Percentiles rank a stretch among this genome's conserved stretches.
phyloP scores from a whole-genome alignment of 495 filamentous ascomycete species.

The Poronia punctata region DNA sequence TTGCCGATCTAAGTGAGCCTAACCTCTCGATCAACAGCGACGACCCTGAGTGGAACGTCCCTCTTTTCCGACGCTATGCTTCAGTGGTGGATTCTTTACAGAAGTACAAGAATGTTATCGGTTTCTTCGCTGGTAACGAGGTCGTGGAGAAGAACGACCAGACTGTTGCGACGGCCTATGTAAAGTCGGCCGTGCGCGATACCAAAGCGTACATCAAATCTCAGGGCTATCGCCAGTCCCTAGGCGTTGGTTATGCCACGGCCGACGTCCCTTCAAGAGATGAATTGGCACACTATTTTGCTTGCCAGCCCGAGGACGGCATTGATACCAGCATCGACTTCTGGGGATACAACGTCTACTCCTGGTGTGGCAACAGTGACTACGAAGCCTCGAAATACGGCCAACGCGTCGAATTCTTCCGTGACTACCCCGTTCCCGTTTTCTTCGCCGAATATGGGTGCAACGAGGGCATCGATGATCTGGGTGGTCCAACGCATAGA shows the following conservation, averaged over 20 bases:
- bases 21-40: conserved; percentile 73
- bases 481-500: conserved; percentile 53
- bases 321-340: conserved; percentile 67
- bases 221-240: conserved; percentile 50
- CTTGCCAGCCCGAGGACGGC: conserved; percentile 61
- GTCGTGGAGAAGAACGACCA: conserved; percentile 76
- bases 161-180: conserved; percentile 79
- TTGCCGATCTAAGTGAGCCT: conserved; percentile 81
- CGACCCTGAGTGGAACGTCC: conserved; percentile 65
- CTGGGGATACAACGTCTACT: conserved; percentile 99
- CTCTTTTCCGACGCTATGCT: conserved; percentile 72
- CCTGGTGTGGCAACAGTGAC: conserved; percentile 83
- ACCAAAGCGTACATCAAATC: conserved; percentile 88
- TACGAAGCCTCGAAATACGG: conserved; percentile 68
- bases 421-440: conserved; percentile 77
- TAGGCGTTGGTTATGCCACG: conserved; percentile 80
- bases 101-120: conserved; percentile 80
- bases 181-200: conserved; percentile 94
- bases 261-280: conserved; percentile 74
- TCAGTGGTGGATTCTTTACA: conserved; percentile 70
- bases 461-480: conserved; percentile 45
- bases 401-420: conserved; percentile 73
- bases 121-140: conserved; percentile 98
- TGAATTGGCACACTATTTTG: conserved; percentile 81
- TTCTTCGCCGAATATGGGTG: conserved; percentile 99